Conservation (phyloP, 2,329 filamentous ascomycete species). For the Aspergillus fumigatiaffinis region DNA sequence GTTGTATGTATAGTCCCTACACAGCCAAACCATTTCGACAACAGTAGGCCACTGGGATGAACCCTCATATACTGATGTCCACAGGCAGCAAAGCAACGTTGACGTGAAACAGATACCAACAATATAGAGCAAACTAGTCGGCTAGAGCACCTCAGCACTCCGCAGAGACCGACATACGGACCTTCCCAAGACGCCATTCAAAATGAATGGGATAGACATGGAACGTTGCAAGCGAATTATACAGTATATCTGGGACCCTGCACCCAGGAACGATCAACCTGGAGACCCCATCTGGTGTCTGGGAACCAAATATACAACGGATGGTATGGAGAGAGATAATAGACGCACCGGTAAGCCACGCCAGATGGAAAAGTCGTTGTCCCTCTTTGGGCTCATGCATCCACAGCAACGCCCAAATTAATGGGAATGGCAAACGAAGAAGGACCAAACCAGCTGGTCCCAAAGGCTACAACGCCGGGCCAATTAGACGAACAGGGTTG, state of each 20-base stretch:
- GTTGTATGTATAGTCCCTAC: neutral
- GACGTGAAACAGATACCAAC: neutral
- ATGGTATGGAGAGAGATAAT: neutral
- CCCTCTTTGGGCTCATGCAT: neutral
- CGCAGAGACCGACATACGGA: neutral
- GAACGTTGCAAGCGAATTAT: slow-evolving; percentile 77
- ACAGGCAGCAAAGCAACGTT: neutral
- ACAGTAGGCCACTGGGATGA: neutral
- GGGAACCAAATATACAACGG: slow-evolving; percentile 52
- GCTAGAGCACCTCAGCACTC: neutral
- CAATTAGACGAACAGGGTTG: slow-evolving; percentile 52
- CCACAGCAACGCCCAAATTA: neutral
- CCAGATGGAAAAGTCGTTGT: neutral
- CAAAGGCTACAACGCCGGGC: slow-evolving; percentile 2
- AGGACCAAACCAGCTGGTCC: slow-evolving; percentile 1
- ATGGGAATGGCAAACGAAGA: neutral
- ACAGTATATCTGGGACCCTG: slow-evolving; percentile 88
- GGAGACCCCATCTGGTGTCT: slow-evolving; percentile 81
- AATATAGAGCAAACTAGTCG: neutral
- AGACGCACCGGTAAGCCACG: slow-evolving; percentile 2
- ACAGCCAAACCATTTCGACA: neutral
- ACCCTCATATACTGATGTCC: neutral
- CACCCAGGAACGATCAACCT: slow-evolving; percentile 73
- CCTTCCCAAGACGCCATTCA: neutral
- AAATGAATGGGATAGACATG: slow-evolving; percentile 67